phyloP scores from a whole-genome alignment of 192 early-diverging fungal genomes.

The Phycomyces nitens region DNA sequence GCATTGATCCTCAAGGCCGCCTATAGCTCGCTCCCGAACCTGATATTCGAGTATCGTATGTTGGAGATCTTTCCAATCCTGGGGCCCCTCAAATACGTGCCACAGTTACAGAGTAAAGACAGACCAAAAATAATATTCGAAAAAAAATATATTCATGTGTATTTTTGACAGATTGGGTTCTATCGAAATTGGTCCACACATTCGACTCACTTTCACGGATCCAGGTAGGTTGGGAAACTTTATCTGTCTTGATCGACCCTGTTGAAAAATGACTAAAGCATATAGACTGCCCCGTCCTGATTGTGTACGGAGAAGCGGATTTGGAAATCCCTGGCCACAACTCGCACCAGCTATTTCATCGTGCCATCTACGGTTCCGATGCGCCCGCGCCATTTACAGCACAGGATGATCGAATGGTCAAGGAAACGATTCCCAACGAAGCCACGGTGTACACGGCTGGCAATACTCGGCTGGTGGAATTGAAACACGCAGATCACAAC shows the following conservation, averaged over 20 bases:
- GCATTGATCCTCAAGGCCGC: slow-evolving; percentile 34
- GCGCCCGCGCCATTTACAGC: neutral
- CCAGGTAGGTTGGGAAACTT: slow-evolving; percentile 13
- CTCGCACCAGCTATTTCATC: slow-evolving; percentile 31
- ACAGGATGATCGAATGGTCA: slow-evolving; percentile 14
- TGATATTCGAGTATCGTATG: slow-evolving; percentile 36
- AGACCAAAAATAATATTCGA: neutral
- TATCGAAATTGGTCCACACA: slow-evolving; percentile 18
- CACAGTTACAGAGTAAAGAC: slow-evolving; percentile 21
- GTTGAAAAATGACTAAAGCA: slow-evolving; percentile 9
- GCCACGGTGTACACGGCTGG: slow-evolving; percentile 15
- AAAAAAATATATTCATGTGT: neutral
- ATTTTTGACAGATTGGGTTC: slow-evolving; percentile 21
- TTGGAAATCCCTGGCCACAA: slow-evolving; percentile 32
- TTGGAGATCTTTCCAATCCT: slow-evolving; percentile 26
- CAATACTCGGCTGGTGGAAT: slow-evolving; percentile 9
- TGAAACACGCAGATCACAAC: slow-evolving; percentile 32
- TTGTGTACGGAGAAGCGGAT: slow-evolving; percentile 27
- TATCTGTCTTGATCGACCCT: neutral
- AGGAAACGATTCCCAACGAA: slow-evolving; percentile 20
- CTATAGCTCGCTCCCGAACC: slow-evolving; percentile 32
- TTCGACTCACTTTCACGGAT: slow-evolving; percentile 37
- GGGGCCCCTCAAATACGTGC: slow-evolving; percentile 19
- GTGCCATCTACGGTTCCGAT: slow-evolving; percentile 17
- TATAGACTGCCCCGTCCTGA: slow-evolving; percentile 26